Evolutionary conservation across 768 basidiomycete genomes (phyloP).

Genomic region (Neoboletus subvelutipes): DNA sequence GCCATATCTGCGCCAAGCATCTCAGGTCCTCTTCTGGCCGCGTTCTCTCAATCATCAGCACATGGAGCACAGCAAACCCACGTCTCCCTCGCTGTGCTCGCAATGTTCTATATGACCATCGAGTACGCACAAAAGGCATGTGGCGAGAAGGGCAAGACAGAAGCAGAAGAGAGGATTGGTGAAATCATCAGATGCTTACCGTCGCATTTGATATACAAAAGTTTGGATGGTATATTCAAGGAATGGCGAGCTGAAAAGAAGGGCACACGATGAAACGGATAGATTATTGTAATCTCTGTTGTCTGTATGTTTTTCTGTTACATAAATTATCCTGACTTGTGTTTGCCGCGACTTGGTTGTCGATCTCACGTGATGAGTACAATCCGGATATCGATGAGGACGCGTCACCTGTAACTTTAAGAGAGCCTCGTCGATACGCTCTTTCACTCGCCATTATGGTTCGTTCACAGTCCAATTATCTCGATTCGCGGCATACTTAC

Average conservation of each 20-base stretch:
- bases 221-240: conserved; percentile 92
- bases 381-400: conserved; percentile 23
- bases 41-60: conserved; percentile 70
- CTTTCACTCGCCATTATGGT: conserved; percentile 30
- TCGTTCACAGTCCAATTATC: conserved; percentile 8
- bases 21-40: conserved; percentile 68
- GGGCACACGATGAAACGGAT: conserved; percentile 45
- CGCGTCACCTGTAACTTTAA: conserved; percentile 37
- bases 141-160: conserved; percentile 64
- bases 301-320: conserved; percentile 5
- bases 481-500: conserved; percentile 4
- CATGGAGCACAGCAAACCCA: conserved; percentile 91
- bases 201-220: conserved; percentile 83
- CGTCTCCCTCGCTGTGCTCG: conserved; percentile 88
- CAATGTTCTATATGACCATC: conserved; percentile 80
- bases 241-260: conserved; percentile 89
- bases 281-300: conserved; percentile 4
- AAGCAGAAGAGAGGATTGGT: conserved; percentile 74
- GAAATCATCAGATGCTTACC: conserved; percentile 92
- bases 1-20: conserved; percentile 61
- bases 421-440: conserved; percentile 8
- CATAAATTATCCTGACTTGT: conserved; percentile 5
- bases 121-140: conserved; percentile 77
- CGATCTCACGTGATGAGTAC: conserved; percentile 25
- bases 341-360: background rate